Evolutionary conservation across 345 rosid genomes (phyloP).

Genomic region (Lumnitzera littorea): DNA sequence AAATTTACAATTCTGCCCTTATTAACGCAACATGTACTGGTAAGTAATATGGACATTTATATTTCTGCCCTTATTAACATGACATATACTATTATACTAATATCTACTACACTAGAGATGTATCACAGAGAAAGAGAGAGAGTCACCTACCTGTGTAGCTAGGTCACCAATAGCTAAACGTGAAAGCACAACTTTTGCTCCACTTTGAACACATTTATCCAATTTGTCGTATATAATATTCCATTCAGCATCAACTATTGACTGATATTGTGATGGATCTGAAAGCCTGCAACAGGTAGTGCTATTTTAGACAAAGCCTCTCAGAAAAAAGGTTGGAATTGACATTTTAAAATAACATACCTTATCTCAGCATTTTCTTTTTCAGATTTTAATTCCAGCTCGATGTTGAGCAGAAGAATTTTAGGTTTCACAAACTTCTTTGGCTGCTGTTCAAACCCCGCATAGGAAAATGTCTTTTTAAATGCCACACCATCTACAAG

Average conservation of each 20-base stretch:
- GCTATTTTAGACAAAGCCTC: neutral
- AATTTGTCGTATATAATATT: constrained; percentile 96
- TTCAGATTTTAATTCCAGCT: constrained; percentile 94
- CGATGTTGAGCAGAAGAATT: constrained; percentile 79
- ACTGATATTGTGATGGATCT: constrained; percentile 95
- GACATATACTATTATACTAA: too few relatives aligned
- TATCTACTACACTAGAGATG: too few relatives aligned
- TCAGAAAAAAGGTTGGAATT: neutral
- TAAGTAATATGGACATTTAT: too few relatives aligned
- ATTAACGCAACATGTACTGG: too few relatives aligned
- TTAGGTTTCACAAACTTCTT: constrained; percentile 83
- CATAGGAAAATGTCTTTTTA: constrained; percentile 98
- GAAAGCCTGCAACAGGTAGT: constrained; percentile 50
- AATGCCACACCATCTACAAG: constrained; percentile 97
- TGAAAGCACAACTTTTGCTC: constrained; percentile 95
- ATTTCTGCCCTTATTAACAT: too few relatives aligned
- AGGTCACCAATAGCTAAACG: constrained; percentile 98
- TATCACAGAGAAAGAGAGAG: too few relatives aligned
- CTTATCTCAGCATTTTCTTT: constrained; percentile 99
- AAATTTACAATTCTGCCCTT: too few relatives aligned
- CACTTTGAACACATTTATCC: constrained; percentile 91
- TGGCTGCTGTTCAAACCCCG: constrained; percentile 99
- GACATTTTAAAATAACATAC: constrained; percentile 22
- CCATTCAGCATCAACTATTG: constrained; percentile 99
- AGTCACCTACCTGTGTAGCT: constrained; percentile 67